Evolutionary conservation across 192 early-diverging fungal species (phyloP).

Genomic region (Haplosporangium gracile): DNA sequence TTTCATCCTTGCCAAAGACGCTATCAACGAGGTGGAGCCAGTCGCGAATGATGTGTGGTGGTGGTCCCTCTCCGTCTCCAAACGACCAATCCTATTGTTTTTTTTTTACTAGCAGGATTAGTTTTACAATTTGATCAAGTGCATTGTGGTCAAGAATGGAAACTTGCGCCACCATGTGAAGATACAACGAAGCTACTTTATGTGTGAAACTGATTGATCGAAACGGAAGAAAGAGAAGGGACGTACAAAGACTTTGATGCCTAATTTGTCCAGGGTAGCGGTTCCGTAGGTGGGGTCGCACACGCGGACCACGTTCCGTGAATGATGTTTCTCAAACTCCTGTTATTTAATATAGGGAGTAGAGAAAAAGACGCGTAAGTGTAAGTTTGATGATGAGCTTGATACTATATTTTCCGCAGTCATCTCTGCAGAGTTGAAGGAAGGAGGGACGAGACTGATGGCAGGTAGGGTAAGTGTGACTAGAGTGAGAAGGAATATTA

Average conservation of each 20-base stretch:
- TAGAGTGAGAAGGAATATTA: conserved; percentile 36
- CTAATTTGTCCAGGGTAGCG: conserved; percentile 61
- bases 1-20: conserved; percentile 57
- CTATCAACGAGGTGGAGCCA: conserved; percentile 77
- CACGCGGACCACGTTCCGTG: conserved; percentile 85
- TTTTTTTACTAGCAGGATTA: neutral
- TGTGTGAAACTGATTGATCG: neutral
- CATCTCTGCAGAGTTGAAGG: too few relatives aligned
- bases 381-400: neutral
- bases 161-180: neutral
- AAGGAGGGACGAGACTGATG: neutral
- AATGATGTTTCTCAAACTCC: conserved; percentile 76
- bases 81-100: conserved; percentile 72
- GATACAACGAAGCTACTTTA: too few relatives aligned
- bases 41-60: conserved; percentile 66
- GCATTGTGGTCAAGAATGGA: neutral
- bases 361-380: conserved; percentile 3
- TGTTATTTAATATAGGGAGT: conserved; percentile 26
- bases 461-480: neutral
- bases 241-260: conserved; percentile 76
- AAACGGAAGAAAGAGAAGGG: neutral
- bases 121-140: neutral
- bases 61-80: conserved; percentile 80
- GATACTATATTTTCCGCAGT: neutral
- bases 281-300: conserved; percentile 88